These are phyloP conservation scores for Boechera retrofracta DNA, from an alignment of 345 rosid species.

Conservation along the genomic window DNA sequence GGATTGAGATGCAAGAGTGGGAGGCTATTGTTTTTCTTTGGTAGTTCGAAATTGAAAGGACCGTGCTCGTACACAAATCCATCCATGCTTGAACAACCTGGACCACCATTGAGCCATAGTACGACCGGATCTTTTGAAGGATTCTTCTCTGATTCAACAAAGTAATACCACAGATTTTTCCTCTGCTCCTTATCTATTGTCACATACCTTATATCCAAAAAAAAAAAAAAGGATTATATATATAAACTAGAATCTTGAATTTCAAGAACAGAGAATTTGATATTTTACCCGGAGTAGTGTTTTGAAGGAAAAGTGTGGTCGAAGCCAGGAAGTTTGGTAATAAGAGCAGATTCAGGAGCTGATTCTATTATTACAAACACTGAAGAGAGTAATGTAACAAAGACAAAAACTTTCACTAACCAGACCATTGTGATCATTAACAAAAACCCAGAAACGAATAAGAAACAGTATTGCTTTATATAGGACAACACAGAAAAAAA, in stretches of 20 bases:
- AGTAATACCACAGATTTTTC: slow-evolving; percentile 78
- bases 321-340: slow-evolving; percentile 77
- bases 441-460: not conserved
- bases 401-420: slow-evolving; percentile 17
- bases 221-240: not conserved
- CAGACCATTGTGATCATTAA: slow-evolving; percentile 22
- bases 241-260: not conserved
- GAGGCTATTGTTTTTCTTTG: slow-evolving; percentile 45
- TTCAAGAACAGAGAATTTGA: slow-evolving; percentile 4
- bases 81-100: slow-evolving; percentile 98
- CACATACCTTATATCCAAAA: slow-evolving; percentile 64
- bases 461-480: slow-evolving; percentile 6
- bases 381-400: slow-evolving; percentile 27
- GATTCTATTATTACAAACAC: slow-evolving; percentile 44
- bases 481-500: not conserved
- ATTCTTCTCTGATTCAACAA: slow-evolving; percentile 73
- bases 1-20: slow-evolving; percentile 74
- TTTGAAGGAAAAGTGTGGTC: slow-evolving; percentile 70
- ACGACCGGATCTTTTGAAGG: slow-evolving; percentile 79
- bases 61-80: slow-evolving; percentile 92
- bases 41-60: slow-evolving; percentile 76
- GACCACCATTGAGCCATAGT: slow-evolving; percentile 98
- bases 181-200: slow-evolving; percentile 59
- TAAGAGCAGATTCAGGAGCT: slow-evolving; percentile 64
- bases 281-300: slow-evolving; percentile 77